A percentile compares a stretch with the other conserved stretches of the same genome.
These are phyloP conservation scores for Fusarium lateritium DNA, from an alignment of 2,329 filamentous ascomycete genomes.

Conservation along the genomic window DNA sequence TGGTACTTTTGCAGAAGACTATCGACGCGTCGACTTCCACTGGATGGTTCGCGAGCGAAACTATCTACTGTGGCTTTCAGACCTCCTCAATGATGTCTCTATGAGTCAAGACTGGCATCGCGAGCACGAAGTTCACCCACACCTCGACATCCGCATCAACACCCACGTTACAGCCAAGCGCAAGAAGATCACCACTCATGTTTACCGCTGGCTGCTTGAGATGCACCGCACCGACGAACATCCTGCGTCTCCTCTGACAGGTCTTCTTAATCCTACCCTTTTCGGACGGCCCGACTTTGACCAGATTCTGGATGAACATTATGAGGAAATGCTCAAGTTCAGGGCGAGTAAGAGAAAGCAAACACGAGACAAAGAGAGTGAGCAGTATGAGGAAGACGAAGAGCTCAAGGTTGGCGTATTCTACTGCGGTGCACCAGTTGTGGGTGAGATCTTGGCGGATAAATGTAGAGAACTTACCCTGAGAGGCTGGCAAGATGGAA, in stretches of 20 bases:
- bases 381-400: slow-evolving; percentile 45
- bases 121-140: slow-evolving; percentile 53
- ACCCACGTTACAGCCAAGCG: slow-evolving; percentile 71
- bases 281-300: slow-evolving; percentile 70
- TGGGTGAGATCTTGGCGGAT: slow-evolving; percentile 70
- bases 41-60: slow-evolving; percentile 73
- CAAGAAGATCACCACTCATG: slow-evolving; percentile 66
- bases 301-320: slow-evolving; percentile 67
- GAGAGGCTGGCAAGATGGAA: slow-evolving; percentile 65
- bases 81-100: slow-evolving; percentile 66
- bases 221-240: slow-evolving; percentile 66
- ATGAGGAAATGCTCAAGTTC: slow-evolving; percentile 64
- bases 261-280: slow-evolving; percentile 66
- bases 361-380: not conserved
- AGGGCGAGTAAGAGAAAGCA: slow-evolving; percentile 42
- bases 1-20: slow-evolving; percentile 54
- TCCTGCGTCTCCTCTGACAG: slow-evolving; percentile 67
- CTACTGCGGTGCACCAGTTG: slow-evolving; percentile 69
- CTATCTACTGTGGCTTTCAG: slow-evolving; percentile 70
- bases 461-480: slow-evolving; percentile 66
- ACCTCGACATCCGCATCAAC: slow-evolving; percentile 68
- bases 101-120: slow-evolving; percentile 57
- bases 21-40: slow-evolving; percentile 70
- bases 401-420: slow-evolving; percentile 68
- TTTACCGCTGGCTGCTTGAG: slow-evolving; percentile 71